Evolutionary conservation across 768 basidiomycete genomes (phyloP).

Genomic region (Amanita thiersii): DNA sequence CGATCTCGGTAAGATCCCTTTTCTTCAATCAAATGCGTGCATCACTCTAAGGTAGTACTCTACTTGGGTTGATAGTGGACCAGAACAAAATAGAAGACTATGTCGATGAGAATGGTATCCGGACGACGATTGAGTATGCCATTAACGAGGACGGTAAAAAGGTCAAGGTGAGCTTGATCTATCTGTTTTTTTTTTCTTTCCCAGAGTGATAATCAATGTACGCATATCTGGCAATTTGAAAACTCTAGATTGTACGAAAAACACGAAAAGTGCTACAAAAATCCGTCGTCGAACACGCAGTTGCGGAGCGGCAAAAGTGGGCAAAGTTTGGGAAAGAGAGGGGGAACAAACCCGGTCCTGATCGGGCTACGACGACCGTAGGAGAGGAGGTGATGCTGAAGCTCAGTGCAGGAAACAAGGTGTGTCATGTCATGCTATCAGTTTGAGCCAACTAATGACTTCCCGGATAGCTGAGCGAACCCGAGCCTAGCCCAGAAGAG

Average conservation of each 20-base stretch:
- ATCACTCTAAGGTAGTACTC: not conserved
- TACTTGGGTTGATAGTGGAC: conserved; percentile 20
- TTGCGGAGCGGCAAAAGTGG: conserved; percentile 93
- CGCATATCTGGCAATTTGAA: no score
- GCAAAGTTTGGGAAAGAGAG: conserved; percentile 89
- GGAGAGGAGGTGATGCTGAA: conserved; percentile 50
- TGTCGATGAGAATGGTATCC: conserved; percentile 80
- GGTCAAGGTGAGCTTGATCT: conserved; percentile 60
- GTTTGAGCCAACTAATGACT: not conserved
- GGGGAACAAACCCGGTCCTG: conserved; percentile 81
- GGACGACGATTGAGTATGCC: conserved; percentile 75
- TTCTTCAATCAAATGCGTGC: no score
- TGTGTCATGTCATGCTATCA: conserved; percentile 14
- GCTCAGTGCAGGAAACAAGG: conserved; percentile 54
- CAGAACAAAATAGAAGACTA: conserved; percentile 58
- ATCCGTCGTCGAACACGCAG: conserved; percentile 86
- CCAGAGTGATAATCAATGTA: no score
- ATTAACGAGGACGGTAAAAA: conserved; percentile 92
- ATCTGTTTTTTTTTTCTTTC: not conserved
- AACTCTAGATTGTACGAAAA: conserved; percentile 69
- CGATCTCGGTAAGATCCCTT: conserved; percentile 45
- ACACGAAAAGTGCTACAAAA: conserved; percentile 85
- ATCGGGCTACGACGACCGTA: conserved; percentile 90
- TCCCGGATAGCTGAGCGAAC: conserved; percentile 39
- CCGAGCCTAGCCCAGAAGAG: conserved; percentile 59